Evolutionary conservation across 139 green algal species (phyloP), one percentile per base, ranked within the genome.

Genomic region (Chlamydomonas sp.): DNA sequence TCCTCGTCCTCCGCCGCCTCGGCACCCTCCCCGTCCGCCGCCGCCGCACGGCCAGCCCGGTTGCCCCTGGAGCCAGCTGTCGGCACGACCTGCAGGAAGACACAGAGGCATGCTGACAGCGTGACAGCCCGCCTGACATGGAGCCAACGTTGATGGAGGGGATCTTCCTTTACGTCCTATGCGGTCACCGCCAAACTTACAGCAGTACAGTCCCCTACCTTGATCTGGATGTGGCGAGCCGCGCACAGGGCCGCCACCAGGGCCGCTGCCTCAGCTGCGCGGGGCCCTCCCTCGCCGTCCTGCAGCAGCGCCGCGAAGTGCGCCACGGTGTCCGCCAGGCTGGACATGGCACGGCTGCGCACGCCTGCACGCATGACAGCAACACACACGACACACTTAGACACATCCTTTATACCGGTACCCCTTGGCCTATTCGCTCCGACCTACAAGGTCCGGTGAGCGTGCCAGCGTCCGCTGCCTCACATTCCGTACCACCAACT

Each of bases 331-430:
- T 90, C 85, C 3, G 92, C 91, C 67, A 96, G 77, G 77, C 92
- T 77, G 20, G 69, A 16, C 63, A 97, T 86, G 0, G 93, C 92
- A 58, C 90, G 89, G 49, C 82, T 86, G 16, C 95, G 94, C 75
- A 96, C 95, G 5, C 83, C 85, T 63, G 93, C 85, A 20, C 83
- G 66, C 68, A 93, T 91, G 85, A 93, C 92, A 5, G 81, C 60
- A 90, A 75, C 82, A n/a, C n/a, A n/a, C n/a, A n/a, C n/a, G n/a
- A n/a, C n/a, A n/a, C n/a, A n/a, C n/a, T n/a, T n/a, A n/a, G n/a
- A n/a, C n/a, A n/a, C n/a, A n/a, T n/a, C n/a, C n/a, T n/a, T n/a
- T n/a, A n/a, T n/a, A n/a, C n/a, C n/a, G n/a, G n/a, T n/a, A n/a
- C n/a, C n/a, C n/a, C n/a, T n/a, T n/a, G n/a, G n/a, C n/a, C n/a